Percentiles rank a stretch among this genome's conserved stretches.
Evolutionary conservation across 2,329 filamentous ascomycete genomes (phyloP).

Genomic region (Phialophora chinensis): DNA sequence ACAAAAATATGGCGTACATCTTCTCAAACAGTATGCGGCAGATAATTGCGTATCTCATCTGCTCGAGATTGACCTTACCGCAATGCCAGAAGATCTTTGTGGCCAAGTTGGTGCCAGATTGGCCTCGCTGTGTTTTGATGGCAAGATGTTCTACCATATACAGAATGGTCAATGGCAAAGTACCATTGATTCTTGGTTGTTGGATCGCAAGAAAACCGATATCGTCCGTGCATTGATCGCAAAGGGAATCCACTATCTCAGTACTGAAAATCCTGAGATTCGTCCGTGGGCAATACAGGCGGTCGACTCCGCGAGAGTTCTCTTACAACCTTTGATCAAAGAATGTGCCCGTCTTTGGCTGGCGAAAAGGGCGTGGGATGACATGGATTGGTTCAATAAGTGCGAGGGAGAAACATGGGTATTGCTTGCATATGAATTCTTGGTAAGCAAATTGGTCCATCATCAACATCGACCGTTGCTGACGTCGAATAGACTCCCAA

Average conservation of each 20-base stretch:
- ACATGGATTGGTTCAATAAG: slow-evolving; percentile 14
- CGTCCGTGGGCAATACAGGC: slow-evolving; percentile 11
- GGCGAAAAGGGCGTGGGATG: slow-evolving; percentile 9
- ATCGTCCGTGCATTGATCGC: slow-evolving; percentile 6
- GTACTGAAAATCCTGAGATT: slow-evolving; percentile 1
- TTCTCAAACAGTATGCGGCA: slow-evolving; percentile 11
- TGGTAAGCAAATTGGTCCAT: slow-evolving; percentile 4
- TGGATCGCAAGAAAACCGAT: slow-evolving; percentile 4
- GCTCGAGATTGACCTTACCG: slow-evolving; percentile 4
- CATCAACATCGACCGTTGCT: background rate
- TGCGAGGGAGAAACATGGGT: slow-evolving; percentile 12
- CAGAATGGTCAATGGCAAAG: slow-evolving; percentile 9
- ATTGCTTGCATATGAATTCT: slow-evolving; percentile 13
- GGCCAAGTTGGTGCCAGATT: slow-evolving; percentile 9
- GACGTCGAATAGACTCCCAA: slow-evolving; percentile 5
- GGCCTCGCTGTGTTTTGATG: slow-evolving; percentile 15
- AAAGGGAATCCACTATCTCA: slow-evolving; percentile 8
- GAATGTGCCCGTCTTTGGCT: slow-evolving; percentile 15
- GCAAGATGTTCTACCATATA: slow-evolving; percentile 12
- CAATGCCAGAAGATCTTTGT: slow-evolving; percentile 12
- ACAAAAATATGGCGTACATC: slow-evolving; percentile 10
- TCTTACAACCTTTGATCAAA: slow-evolving; percentile 10
- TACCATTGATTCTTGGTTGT: slow-evolving; percentile 11
- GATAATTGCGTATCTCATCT: slow-evolving; percentile 15
- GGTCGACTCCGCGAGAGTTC: slow-evolving; percentile 2